Conservation (phyloP, 2,329 filamentous ascomycete species). For the Aspergillus texensis region DNA sequence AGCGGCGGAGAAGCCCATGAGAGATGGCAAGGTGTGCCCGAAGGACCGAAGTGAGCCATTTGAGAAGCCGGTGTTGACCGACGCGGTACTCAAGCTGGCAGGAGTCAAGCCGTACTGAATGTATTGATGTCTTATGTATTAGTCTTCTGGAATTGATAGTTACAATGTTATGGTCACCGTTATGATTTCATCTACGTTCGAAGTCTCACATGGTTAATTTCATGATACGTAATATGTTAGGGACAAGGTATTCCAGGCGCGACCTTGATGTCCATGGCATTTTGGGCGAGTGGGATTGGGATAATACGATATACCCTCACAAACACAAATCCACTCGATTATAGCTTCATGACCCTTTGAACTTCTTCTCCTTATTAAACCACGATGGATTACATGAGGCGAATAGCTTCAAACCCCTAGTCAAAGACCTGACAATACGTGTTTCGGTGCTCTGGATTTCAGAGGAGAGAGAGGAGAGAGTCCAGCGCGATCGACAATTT, state of each 20-base stretch:
- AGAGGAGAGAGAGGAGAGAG: not conserved
- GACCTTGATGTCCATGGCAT: too few species aligned
- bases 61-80: conserved; percentile 41
- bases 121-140: conserved; percentile 4
- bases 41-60: conserved; percentile 42
- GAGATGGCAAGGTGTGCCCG: conserved; percentile 40
- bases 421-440: not conserved
- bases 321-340: not conserved
- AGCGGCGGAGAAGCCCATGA: conserved; percentile 35
- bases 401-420: not conserved
- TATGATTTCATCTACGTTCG: not conserved
- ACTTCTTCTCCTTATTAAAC: not conserved
- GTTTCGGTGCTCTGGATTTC: not conserved
- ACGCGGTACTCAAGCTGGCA: conserved; percentile 38
- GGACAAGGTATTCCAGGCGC: too few species aligned
- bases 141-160: not conserved
- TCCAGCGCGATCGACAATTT: not conserved
- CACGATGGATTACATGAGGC: not conserved
- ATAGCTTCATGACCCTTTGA: not conserved
- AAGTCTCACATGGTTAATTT: not conserved
- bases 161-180: not conserved
- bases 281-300: too few species aligned
- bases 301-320: not conserved
- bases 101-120: conserved; percentile 32
- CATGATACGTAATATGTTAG: not conserved